Evolutionary conservation across 129 eudicot species (phyloP).

Genomic region (Lactuca sativa): DNA sequence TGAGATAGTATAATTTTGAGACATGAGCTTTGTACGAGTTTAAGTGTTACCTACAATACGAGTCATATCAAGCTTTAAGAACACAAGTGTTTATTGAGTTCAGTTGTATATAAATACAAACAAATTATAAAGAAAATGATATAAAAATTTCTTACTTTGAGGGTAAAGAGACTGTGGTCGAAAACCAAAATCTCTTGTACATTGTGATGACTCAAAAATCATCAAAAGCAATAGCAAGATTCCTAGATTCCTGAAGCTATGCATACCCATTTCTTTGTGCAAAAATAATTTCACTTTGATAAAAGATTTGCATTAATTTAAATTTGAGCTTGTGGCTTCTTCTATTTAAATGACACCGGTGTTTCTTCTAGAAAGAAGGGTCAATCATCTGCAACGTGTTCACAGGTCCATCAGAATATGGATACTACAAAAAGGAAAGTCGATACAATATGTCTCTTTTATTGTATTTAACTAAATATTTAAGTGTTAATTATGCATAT

Average conservation of each 20-base stretch:
- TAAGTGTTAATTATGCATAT: too few relatives aligned
- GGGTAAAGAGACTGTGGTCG: slow-evolving; percentile 10
- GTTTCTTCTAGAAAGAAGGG: slow-evolving; percentile 23
- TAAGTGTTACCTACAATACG: background rate
- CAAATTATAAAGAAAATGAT: background rate
- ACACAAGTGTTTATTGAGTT: background rate
- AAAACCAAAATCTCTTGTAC: slow-evolving; percentile 26
- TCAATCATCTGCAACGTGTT: slow-evolving; percentile 23
- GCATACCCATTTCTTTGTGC: slow-evolving; percentile 15
- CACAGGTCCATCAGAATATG: background rate
- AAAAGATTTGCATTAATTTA: slow-evolving; percentile 11
- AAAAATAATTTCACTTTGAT: slow-evolving; percentile 2
- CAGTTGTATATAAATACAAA: background rate
- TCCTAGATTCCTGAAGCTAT: slow-evolving; percentile 20
- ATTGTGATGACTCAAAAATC: slow-evolving; percentile 26
- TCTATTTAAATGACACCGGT: slow-evolving; percentile 14
- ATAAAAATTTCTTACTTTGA: slow-evolving; percentile 30
- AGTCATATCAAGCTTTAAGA: background rate
- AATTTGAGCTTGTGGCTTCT: slow-evolving; percentile 17
- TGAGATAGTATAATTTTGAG: background rate
- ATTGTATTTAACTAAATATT: too few relatives aligned
- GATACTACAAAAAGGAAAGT: too few relatives aligned
- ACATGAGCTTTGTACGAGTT: background rate
- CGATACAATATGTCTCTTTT: too few relatives aligned
- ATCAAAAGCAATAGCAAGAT: slow-evolving; percentile 28